Evolutionary conservation across 225 moss, liverwort and hornwort genomes (phyloP).

Genomic region (Ulota crispa): DNA sequence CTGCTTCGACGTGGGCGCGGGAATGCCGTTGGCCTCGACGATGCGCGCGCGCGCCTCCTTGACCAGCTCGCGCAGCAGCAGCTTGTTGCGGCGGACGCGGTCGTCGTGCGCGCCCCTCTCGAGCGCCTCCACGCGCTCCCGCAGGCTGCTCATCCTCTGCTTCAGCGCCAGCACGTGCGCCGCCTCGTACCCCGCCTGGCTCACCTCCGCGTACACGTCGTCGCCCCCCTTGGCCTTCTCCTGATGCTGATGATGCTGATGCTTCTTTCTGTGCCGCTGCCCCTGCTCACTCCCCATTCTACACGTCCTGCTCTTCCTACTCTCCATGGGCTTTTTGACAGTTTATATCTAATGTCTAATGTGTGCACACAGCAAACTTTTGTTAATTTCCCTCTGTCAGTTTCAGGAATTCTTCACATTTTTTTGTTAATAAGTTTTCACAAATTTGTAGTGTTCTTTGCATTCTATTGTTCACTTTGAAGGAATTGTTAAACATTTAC

Average conservation of each 20-base stretch:
- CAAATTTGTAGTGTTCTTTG: too few species aligned
- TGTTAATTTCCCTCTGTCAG: too few species aligned
- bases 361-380: too few species aligned
- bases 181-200: not conserved
- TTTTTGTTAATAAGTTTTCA: too few species aligned
- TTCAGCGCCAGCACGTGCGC: not conserved
- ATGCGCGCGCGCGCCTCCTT: constrained; percentile 18
- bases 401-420: too few species aligned
- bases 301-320: not conserved
- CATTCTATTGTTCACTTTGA: too few species aligned
- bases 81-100: constrained; percentile 19
- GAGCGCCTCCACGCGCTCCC: not conserved
- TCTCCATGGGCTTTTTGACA: not conserved
- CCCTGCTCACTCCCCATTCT: not conserved
- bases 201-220: not conserved
- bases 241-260: not conserved
- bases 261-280: not conserved
- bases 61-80: constrained; percentile 31
- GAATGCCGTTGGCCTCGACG: constrained; percentile 29
- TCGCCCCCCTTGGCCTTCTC: not conserved
- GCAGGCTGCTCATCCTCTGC: not conserved
- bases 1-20: not conserved
- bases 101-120: constrained; percentile 8
- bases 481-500: too few species aligned
- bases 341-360: too few species aligned